A percentile compares a stretch with the other conserved stretches of the same genome.
Evolutionary conservation across 371 early-diverging fungal species (phyloP).

Genomic region (Lichtheimia ornata): DNA sequence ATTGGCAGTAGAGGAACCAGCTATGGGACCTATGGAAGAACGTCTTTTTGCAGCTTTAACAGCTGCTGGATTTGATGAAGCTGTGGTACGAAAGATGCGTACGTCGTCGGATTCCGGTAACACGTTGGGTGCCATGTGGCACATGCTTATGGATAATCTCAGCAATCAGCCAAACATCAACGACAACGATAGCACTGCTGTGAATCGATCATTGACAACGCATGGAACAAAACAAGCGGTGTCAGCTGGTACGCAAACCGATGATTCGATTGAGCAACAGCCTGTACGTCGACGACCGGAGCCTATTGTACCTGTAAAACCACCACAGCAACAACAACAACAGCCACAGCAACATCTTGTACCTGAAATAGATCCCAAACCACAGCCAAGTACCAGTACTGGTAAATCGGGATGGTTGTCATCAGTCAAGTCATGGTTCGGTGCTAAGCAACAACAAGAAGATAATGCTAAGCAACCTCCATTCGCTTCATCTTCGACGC

Average conservation of each 20-base stretch:
- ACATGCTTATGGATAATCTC: constrained; percentile 58
- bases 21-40: constrained; percentile 46
- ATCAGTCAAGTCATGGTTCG: constrained; percentile 55
- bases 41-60: constrained; percentile 52
- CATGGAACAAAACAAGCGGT: not conserved
- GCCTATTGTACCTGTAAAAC: not conserved
- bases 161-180: not conserved
- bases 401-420: constrained; percentile 37
- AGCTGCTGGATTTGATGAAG: constrained; percentile 68
- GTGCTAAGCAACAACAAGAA: constrained; percentile 11
- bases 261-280: not conserved
- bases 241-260: constrained; percentile 10
- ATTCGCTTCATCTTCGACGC: constrained; percentile 2
- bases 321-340: not conserved
- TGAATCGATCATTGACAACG: not conserved
- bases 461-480: not conserved
- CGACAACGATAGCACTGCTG: not conserved
- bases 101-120: constrained; percentile 59
- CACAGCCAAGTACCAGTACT: constrained; percentile 1
- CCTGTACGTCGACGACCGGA: not conserved
- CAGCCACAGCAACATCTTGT: not conserved
- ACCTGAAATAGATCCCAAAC: not conserved
- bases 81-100: constrained; percentile 62
- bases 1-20: constrained; percentile 28
- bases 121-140: constrained; percentile 72